Evolutionary conservation across 345 rosid species (phyloP).

Genomic region (Eucalyptus fibrosa): DNA sequence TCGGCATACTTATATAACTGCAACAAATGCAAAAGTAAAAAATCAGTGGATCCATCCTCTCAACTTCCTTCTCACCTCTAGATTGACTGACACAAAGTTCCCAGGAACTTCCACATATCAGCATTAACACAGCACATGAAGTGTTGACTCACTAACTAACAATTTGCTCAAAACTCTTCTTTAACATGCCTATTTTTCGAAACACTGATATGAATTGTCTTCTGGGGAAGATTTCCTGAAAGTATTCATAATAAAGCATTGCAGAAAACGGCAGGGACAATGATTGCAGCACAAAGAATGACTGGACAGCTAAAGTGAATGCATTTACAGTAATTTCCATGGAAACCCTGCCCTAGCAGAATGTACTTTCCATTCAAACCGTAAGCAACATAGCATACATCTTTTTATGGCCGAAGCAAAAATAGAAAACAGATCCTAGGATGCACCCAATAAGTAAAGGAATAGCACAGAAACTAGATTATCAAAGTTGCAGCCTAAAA

Average conservation of each 20-base stretch:
- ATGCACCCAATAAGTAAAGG: neutral
- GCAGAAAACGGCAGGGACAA: neutral
- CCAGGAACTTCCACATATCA: neutral
- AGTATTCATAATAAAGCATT: neutral
- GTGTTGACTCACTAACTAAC: neutral
- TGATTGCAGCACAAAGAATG: neutral
- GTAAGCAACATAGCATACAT: neutral
- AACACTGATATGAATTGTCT: neutral
- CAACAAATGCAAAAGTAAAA: neutral
- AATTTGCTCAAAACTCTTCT: neutral
- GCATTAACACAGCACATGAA: neutral
- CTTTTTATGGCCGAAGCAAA: neutral
- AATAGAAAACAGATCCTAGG: neutral
- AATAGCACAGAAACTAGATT: neutral
- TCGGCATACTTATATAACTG: slow-evolving; percentile 42
- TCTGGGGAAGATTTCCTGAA: neutral
- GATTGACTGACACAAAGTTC: neutral
- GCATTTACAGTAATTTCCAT: neutral
- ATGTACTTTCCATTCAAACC: neutral
- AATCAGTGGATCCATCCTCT: neutral
- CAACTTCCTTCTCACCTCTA: neutral
- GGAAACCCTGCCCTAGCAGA: neutral
- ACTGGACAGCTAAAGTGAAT: neutral
- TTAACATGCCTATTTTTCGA: neutral
- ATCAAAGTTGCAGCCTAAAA: neutral